phyloP scores from a whole-genome alignment of 2,329 filamentous ascomycete genomes.

The Daldinia sp. region DNA sequence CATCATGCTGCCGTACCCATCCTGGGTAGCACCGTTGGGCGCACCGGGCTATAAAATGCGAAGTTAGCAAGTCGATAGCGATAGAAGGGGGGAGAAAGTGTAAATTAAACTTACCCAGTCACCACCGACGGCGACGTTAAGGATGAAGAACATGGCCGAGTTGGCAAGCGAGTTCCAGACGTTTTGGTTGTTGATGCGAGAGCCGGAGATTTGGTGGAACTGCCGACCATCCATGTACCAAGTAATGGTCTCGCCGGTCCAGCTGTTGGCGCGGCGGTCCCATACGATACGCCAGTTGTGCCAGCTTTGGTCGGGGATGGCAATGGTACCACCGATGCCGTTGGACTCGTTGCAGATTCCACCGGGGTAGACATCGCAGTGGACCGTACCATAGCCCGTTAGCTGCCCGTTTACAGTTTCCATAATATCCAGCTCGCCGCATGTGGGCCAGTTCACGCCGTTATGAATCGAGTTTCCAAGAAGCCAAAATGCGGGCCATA shows the following conservation, averaged over 20 bases:
- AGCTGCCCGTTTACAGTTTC: conserved; percentile 58
- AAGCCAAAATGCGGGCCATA: conserved; percentile 64
- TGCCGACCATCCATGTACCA: conserved; percentile 57
- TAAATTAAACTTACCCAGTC: conserved; percentile 49
- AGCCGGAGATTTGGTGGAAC: conserved; percentile 55
- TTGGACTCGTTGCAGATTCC: conserved; percentile 58
- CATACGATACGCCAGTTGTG: conserved; percentile 59
- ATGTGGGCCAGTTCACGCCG: conserved; percentile 57
- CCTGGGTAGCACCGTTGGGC: conserved; percentile 56
- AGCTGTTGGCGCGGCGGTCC: conserved; percentile 55
- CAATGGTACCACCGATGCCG: conserved; percentile 49
- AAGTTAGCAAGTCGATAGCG: background rate
- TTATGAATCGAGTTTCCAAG: conserved; percentile 57
- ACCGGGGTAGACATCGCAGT: conserved; percentile 55
- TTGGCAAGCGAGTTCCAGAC: conserved; percentile 56
- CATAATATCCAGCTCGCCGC: conserved; percentile 61
- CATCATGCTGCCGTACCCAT: conserved; percentile 58
- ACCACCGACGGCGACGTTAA: conserved; percentile 60
- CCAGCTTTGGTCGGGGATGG: conserved; percentile 57
- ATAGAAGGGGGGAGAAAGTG: background rate
- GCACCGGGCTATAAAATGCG: conserved; percentile 53
- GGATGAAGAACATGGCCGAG: conserved; percentile 55
- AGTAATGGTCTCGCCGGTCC: conserved; percentile 57
- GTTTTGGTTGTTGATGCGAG: conserved; percentile 50
- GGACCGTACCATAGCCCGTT: conserved; percentile 57